phyloP scores from a whole-genome alignment of 257 asterid species.

The Solanum arcanum region DNA sequence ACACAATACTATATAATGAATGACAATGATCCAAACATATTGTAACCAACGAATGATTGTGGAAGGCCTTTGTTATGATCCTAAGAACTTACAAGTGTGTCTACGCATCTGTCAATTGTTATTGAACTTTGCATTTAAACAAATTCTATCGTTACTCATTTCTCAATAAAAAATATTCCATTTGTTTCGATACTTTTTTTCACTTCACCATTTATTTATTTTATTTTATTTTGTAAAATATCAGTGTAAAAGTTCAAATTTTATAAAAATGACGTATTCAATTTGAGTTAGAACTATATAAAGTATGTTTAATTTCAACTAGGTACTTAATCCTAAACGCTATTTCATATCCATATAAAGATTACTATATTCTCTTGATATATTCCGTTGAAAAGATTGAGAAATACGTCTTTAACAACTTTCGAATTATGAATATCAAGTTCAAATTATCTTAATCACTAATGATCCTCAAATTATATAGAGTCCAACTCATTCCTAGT shows the following conservation, averaged over 20 bases:
- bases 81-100: not conserved
- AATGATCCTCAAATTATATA: too few species aligned
- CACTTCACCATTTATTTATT: not conserved
- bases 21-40: accelerated
- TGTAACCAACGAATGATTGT: not conserved
- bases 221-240: too few species aligned
- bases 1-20: too few species aligned
- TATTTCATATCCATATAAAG: too few species aligned
- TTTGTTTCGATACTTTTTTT: not conserved
- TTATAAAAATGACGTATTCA: too few species aligned
- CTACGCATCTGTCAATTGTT: not conserved
- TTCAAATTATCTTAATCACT: too few species aligned
- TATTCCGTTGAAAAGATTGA: too few species aligned
- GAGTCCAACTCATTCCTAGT: too few species aligned
- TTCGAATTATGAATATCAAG: too few species aligned
- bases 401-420: too few species aligned
- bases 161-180: not conserved
- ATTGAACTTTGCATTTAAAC: not conserved
- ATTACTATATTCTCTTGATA: accelerated
- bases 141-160: not conserved
- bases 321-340: too few species aligned
- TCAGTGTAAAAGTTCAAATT: accelerated
- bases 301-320: accelerated
- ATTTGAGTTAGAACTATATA: accelerated
- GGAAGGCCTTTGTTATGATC: not conserved